These are phyloP conservation scores for Amphibolis antarctica DNA, from an alignment of 106 monocot species.

Conservation along the genomic window DNA sequence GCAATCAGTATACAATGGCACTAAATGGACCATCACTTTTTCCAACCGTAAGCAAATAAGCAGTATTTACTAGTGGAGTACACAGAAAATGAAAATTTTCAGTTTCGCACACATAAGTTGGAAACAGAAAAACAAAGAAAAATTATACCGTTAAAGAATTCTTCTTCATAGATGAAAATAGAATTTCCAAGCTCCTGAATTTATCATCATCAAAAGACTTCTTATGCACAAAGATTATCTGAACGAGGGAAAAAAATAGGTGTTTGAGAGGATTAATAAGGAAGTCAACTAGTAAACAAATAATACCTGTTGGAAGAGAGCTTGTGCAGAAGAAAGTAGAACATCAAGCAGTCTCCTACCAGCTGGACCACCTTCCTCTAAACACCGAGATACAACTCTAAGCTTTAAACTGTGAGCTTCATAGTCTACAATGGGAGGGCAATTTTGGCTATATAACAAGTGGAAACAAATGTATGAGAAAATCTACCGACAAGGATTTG, in stretches of 20 bases:
- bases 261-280: slow-evolving; percentile 2
- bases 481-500: no score
- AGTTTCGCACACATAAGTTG: no score
- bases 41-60: no score
- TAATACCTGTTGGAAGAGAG: slow-evolving; percentile 69
- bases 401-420: slow-evolving; percentile 44
- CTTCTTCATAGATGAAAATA: slow-evolving; percentile 16
- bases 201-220: slow-evolving; percentile 44
- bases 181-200: slow-evolving; percentile 29
- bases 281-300: not conserved
- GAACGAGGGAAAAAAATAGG: slow-evolving; percentile 10
- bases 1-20: no score
- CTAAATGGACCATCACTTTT: no score
- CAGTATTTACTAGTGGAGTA: no score
- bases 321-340: slow-evolving; percentile 45
- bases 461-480: not conserved
- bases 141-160: slow-evolving; percentile 26
- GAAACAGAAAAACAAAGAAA: not conserved
- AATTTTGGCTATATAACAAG: slow-evolving; percentile 34
- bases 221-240: slow-evolving; percentile 70
- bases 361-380: slow-evolving; percentile 43
- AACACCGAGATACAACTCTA: slow-evolving; percentile 45
- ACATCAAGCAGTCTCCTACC: slow-evolving; percentile 20
- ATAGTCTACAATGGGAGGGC: slow-evolving; percentile 36
- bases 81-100: no score